Conservation (phyloP, 345 rosid species). For the Rhodamnia rubescens region DNA sequence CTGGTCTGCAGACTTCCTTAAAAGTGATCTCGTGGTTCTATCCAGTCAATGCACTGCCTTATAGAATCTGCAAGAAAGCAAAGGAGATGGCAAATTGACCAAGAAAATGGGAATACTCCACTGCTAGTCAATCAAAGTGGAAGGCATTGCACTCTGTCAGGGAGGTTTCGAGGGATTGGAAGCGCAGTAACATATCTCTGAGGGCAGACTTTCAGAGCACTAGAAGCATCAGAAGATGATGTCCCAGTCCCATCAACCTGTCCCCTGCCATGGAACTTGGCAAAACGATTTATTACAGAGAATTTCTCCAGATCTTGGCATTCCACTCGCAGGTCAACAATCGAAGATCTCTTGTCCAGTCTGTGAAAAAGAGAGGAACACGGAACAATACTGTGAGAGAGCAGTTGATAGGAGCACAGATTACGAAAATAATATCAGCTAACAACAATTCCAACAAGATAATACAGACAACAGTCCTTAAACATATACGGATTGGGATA, state of each 20-base stretch:
- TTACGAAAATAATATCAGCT: background rate
- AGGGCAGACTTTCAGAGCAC: constrained; percentile 37
- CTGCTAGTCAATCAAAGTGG: constrained; percentile 42
- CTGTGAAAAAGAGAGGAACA: constrained; percentile 26
- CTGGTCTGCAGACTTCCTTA: constrained; percentile 12
- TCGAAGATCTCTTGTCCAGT: constrained; percentile 52
- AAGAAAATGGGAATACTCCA: constrained; percentile 24
- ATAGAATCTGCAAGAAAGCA: constrained; percentile 3
- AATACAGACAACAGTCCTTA: background rate
- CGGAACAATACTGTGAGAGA: background rate
- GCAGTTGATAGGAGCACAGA: background rate
- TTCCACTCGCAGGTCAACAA: constrained; percentile 67
- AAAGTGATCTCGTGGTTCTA: constrained; percentile 16
- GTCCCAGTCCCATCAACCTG: constrained; percentile 40
- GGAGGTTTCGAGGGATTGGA: constrained; percentile 78
- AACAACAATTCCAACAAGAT: background rate
- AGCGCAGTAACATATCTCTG: constrained; percentile 83
- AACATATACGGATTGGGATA: background rate
- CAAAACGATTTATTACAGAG: constrained; percentile 85
- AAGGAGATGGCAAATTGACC: constrained; percentile 5
- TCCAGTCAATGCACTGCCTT: background rate
- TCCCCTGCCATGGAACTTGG: constrained; percentile 67
- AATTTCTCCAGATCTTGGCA: constrained; percentile 72
- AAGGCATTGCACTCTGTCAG: constrained; percentile 86
- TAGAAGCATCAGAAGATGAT: constrained; percentile 26